Base-by-base conservation (phyloP, 139 green algal species). In the Tetraselmis chui region DNA sequence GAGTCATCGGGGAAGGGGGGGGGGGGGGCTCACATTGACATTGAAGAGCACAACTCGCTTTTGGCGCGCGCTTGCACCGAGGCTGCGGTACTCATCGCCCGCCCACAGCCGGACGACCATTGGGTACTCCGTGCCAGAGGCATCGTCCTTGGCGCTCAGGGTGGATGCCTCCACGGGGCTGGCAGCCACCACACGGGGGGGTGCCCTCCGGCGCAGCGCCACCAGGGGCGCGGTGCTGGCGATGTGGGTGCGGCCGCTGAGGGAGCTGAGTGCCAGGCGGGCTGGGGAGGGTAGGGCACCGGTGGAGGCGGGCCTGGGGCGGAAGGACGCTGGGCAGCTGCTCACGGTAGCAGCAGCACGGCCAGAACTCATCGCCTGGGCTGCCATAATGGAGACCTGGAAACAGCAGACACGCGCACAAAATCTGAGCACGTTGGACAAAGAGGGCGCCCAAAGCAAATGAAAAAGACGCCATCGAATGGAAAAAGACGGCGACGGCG, bases 11-110 rank as follows among this genome's bases (percentile, higher is more conserved):
- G 45, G 45, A 18, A 18, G 45, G 45, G 45, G 45, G 31, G 27
- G 76, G 32, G 80, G 1, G 31, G 24, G 5, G 1, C 83, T 18
- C 29, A 93, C 92, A 90, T 96, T 92, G 1, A 94, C 92, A 2
- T 81, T 83, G 0, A 97, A 67, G 31, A 97, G 89, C 2, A 91
- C 83, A 29, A 97, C 89, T 82, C 93, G 92, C 88, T 97, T 97
- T 27, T 59, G 59, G 2, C 92, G 85, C n/a, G 86, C 91, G 28
- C 79, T 87, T 28, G 89, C 89, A 23, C 93, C 93, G 78, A 97
- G 81, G 86, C 88, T 92, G 31, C 91, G 86, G 30, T 87, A 89
- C 28, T 89, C 83, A 0, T 90, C 86, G 29, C 91, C 85, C 79
- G 86, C 31, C 90, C 88, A 67, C 11, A 67, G 45, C 11, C 45